Conservation (phyloP, 306 rosid species). For the Castanopsis chinensis region DNA sequence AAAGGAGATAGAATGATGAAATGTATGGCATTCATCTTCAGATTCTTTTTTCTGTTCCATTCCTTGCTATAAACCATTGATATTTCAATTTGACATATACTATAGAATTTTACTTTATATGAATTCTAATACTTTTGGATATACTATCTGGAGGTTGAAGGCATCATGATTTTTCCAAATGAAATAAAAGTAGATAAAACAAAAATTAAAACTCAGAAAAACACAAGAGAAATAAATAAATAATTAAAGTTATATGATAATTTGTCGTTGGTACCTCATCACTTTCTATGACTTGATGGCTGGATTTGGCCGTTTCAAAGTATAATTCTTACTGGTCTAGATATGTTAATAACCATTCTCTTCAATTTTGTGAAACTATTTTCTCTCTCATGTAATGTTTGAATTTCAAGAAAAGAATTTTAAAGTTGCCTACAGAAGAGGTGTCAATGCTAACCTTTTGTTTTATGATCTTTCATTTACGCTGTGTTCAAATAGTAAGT, state of each 20-base stretch:
- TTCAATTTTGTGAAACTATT: constrained; percentile 47
- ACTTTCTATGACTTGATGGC: no score
- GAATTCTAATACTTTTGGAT: no score
- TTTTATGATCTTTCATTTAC: neutral
- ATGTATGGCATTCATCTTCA: neutral
- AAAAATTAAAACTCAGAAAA: no score
- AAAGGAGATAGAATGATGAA: neutral
- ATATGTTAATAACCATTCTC: constrained; percentile 78
- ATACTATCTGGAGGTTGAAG: no score
- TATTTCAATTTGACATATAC: no score
- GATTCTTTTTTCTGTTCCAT: neutral
- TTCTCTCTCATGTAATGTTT: neutral
- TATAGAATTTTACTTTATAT: no score
- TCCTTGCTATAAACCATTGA: neutral
- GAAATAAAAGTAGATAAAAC: no score
- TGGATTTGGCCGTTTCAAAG: constrained; percentile 89
- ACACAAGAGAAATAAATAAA: no score
- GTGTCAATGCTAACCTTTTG: neutral
- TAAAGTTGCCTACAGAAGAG: neutral
- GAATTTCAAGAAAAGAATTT: neutral
- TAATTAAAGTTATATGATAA: no score
- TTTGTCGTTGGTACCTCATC: no score
- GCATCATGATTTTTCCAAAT: no score
- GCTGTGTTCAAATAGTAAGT: neutral
- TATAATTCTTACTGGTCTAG: constrained; percentile 86